Conservation (phyloP, 2,329 filamentous ascomycete species). For the Aspergillus pseudoterreus region DNA sequence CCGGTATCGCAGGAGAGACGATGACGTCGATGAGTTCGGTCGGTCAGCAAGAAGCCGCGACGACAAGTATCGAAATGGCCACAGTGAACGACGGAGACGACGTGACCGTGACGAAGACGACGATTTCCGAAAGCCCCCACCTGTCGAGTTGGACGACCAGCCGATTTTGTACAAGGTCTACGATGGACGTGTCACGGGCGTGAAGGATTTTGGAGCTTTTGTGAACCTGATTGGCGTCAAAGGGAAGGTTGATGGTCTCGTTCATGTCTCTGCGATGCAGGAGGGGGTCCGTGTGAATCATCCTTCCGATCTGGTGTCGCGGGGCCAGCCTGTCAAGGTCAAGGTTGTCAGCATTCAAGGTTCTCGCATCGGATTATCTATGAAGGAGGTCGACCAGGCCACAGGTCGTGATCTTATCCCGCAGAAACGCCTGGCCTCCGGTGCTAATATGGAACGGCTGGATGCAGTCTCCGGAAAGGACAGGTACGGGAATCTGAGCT, state of each 20-base stretch:
- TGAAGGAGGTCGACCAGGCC: conserved; percentile 94
- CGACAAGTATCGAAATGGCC: conserved; percentile 39
- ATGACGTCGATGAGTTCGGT: conserved; percentile 60
- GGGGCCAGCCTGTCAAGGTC: conserved; percentile 82
- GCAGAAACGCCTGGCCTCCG: conserved; percentile 73
- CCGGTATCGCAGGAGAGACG: conserved; percentile 40
- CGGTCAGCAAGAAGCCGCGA: conserved; percentile 39
- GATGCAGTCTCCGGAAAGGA: conserved; percentile 57
- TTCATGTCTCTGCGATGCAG: conserved; percentile 86
- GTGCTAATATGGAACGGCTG: conserved; percentile 82
- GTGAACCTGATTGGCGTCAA: conserved; percentile 84
- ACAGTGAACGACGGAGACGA: conserved; percentile 41
- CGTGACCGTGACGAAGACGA: conserved; percentile 44
- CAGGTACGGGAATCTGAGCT: conserved; percentile 52
- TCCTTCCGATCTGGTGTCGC: conserved; percentile 78
- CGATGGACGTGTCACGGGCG: conserved; percentile 79
- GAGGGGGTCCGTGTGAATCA: conserved; percentile 85
- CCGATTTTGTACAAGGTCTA: conserved; percentile 86
- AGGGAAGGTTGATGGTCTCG: conserved; percentile 86
- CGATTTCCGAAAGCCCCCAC: conserved; percentile 64
- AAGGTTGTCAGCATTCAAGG: conserved; percentile 88
- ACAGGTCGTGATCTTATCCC: conserved; percentile 81
- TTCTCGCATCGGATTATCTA: conserved; percentile 77
- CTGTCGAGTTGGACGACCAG: conserved; percentile 72
- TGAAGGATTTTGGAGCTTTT: conserved; percentile 95